Base-by-base conservation (phyloP, 2,329 filamentous ascomycete species). In the Fusarium abutilonis region DNA sequence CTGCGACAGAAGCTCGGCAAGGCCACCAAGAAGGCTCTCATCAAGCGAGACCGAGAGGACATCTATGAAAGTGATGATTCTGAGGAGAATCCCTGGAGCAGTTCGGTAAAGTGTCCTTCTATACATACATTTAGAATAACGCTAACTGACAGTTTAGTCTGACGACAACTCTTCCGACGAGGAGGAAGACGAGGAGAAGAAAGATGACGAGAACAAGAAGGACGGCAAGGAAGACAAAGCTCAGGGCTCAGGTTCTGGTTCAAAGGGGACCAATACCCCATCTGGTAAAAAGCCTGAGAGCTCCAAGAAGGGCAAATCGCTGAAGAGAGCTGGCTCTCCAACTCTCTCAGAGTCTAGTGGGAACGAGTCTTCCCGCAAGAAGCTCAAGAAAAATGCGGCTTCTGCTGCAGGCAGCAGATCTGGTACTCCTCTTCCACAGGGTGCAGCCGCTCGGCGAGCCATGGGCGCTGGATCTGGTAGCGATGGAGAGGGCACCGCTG, bases 261-360 rank as follows among this genome's bases (percentile, higher is more conserved):
- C 87, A 1, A 93, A 92, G 74, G 91, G 91, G 26, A 86, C 84
- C 34, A 91, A 76, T 11, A 83, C 83, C 4, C 79, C 83, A 0
- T 74, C 80, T 28, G 79, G 78, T 46, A 85, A 83, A 70, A 79
- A 78, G 52, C 70, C 75, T 10, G 73, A 75, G 21, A 66, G 74
- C 13, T 46, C 56, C 1, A 86, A 85, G 74, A 86, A 86, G 72
- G 75, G 76, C 68, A 88, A 86, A 71, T 83, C 82, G 29, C 84
- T 94, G 48, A 97, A 97, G 79, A 88, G 94, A 28, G 85, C 91
- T 29, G 92, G 93, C 15, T 97, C 93, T 14, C 92, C 93, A 4
- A 90, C 93, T 64, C 83, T 91, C 29, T 97, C 93, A 2, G 94
- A 98, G 73, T 92, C 92, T 9, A 96, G 92, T 73, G 94, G 92